Evolutionary conservation across 163 green algal genomes (phyloP), one percentile per base, ranked within the genome.

Genomic region (Prototheca cutis): DNA sequence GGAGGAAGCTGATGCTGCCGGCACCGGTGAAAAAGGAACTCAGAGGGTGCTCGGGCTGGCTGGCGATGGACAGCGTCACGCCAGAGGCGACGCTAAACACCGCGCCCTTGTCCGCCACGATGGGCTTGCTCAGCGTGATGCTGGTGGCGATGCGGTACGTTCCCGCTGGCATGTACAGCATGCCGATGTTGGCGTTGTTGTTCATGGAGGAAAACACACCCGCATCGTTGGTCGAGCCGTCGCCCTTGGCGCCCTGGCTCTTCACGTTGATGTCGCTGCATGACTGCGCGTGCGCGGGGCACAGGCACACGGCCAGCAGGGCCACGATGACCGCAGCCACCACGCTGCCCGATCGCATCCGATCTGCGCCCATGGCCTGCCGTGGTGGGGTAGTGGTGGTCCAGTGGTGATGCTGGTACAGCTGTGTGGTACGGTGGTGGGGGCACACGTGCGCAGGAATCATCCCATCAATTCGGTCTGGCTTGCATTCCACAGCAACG

Each of bases 31-130:
- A 73, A 13, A 73, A 61, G 23, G 28, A 45, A 27, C 7, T 40
- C 21, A 67, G 53, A 2, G 59, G 53, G 59, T 60, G 49, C 59
- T 73, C 66, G 7, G 66, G 66, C 66, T 73, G 66, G 28, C 45
- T 42, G 21, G 30, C 3, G 3, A 73, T 4, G 4, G 29, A 61
- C 49, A 73, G 53, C 21, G 45, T 58, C 18, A 58, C 59, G 19
- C 59, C 59, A 2, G 23, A 0, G 7, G 57, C 30, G 24, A 67
- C 32, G 19, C 47, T 21, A 15, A 71, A 32, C 4, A 62, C 7
- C 0, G 62, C 55, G 47, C 62, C 62, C 19, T 40, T 10, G 24
- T 63, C 62, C 7, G 33, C 48, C 23, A 58, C 15, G 6, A 63
- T 23, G 2, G 62, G 62, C 47, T 54, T 63, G 55, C 13, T 28